A percentile compares a stretch with the other conserved stretches of the same genome.
Evolutionary conservation across 139 green algal genomes (phyloP).

Genomic region (Tetraselmis striata): DNA sequence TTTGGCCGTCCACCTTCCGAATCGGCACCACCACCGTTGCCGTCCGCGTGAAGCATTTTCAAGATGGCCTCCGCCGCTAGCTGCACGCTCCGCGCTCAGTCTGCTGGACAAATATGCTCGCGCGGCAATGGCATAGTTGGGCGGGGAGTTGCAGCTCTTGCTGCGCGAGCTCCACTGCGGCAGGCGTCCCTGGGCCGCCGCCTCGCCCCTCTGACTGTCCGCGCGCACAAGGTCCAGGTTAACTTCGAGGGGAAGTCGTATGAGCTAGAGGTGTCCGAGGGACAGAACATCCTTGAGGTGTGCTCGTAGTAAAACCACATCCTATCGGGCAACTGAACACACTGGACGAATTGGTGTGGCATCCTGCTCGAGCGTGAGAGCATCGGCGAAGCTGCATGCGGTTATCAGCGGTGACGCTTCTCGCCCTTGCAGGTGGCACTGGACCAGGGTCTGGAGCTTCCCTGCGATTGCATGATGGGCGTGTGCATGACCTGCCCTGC

Average conservation of each 20-base stretch:
- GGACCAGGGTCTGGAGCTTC: constrained; percentile 66
- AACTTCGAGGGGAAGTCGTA: not conserved
- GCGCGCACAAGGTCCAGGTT: not conserved
- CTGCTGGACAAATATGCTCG: not conserved
- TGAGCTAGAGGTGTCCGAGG: not conserved
- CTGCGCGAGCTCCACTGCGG: not conserved
- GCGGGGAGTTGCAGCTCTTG: not conserved
- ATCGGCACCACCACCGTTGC: no score
- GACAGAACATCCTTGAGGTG: not conserved
- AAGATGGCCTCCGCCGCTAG: no score
- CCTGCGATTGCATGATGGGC: constrained; percentile 85
- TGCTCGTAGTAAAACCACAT: no score
- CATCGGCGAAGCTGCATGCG: no score
- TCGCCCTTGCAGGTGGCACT: no score
- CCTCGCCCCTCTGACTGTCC: not conserved
- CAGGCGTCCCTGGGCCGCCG: not conserved
- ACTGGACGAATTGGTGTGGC: no score
- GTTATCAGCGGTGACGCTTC: no score
- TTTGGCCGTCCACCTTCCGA: no score
- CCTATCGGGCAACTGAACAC: no score
- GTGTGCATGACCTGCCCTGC: constrained; percentile 79
- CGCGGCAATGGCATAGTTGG: not conserved
- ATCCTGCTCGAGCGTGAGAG: no score
- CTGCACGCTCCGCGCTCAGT: no score
- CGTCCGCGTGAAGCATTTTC: no score